Base-by-base conservation (phyloP, 2,329 filamentous ascomycete genomes). In the Colletotrichum zoysiae region DNA sequence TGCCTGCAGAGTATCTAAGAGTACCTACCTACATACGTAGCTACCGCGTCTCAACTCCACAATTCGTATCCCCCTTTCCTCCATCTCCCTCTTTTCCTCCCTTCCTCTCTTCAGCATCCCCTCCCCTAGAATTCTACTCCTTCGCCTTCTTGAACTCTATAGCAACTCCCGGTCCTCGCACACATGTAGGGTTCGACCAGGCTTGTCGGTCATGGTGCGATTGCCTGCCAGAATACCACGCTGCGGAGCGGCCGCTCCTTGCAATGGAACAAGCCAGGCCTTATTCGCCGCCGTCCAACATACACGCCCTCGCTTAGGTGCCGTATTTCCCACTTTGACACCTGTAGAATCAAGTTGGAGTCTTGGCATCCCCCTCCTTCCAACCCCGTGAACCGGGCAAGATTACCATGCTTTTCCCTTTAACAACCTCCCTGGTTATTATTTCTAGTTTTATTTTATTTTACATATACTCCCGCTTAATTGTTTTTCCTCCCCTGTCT, bases 181-280 rank as follows among this genome's bases (percentile, higher is more conserved):
- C 55, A 70, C 46, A 70, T 48, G 56, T 70, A 60, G 60, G 67
- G 62, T 70, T 66, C 66, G 61, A 30, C 23, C 16, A n/a, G 14
- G n/a, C 20, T 48, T 48, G 66, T 66, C 62, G 38, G 66, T 61
- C 55, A 56, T 33, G 23, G 30, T 16, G 26, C 26, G 30, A 7
- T 18, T 14, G 20, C 26, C 42, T 20, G 48, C 18, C 40, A 40
- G n/a, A 20, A 35, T 67, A 48, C 56, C 16, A 60, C 42, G 56
- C 40, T 42, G 40, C 11, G 18, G 62, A 44, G 63, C 62, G 56
- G 67, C 67, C 62, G 63, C 67, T 38, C 35, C 51, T 65, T 50
- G 51, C 30, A 26, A 59, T 57, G 42, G 42, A 58, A 58, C 40
- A 23, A 23, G 20, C 42, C 51, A 64, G 30, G 40, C 40, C 51